Evolutionary conservation across 2,329 filamentous ascomycete species (phyloP), one percentile per base, ranked within the genome.

Genomic region (Colletotrichum sp.): DNA sequence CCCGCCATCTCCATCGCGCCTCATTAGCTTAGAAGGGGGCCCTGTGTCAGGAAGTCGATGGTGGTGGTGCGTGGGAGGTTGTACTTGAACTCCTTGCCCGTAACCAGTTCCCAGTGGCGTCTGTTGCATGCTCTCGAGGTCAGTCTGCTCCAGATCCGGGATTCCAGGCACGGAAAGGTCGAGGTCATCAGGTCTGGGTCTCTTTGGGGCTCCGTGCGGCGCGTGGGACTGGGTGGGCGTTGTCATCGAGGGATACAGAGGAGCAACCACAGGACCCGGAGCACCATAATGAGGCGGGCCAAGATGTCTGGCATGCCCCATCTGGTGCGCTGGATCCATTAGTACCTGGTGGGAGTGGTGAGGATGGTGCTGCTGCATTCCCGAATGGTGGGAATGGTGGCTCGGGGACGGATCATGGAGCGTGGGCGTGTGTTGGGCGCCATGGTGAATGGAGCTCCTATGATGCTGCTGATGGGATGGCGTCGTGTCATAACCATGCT

Each of bases 31-130:
- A 68, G 90, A 89, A 21, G 93, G 92, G 26, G 93, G 92, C 13
- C 91, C 92, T 77, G 94, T 93, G 78, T 95, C 92, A 65, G 95
- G 95, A 48, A 96, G 89, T 57, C 93, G 93, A 80, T 96, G 95
- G 80, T 98, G 96, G 80, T 96, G 95, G 82, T 98, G 95, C 63
- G 91, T 91, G 48, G 90, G 90, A 28, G 87, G 86, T 36, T 87
- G 86, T 43, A 86, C 84, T 30, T 87, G 86, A 30, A 85, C 81
- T 70, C 88, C 81, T 80, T 90, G 85, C 75, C 86, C 85, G 76
- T 91, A 91, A 13, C 87, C 84, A 21, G 86, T 85, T n/a, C 89
- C 87, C 81, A 92, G 84, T 6, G 89, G 86, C 13, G 86, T 85
- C 69, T 89, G 88, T 77, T 90, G 88, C 85, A 92, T 90, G 63